Evolutionary conservation across 306 rosid species (phyloP).

Genomic region (Hippophae tibetana): DNA sequence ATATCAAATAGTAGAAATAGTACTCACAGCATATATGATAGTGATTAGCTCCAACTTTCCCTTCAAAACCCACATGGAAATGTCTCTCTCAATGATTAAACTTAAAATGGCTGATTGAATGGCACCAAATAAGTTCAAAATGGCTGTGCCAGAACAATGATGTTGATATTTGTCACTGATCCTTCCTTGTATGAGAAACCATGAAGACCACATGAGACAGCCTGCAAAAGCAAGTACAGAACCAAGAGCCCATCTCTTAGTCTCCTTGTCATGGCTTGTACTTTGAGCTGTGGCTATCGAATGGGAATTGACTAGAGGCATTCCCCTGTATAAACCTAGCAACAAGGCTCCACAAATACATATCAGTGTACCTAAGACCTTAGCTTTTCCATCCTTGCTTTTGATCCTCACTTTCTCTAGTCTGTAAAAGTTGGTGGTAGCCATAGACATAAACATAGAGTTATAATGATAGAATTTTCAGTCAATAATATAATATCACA

Average conservation of each 20-base stretch:
- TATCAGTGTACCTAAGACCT: slow-evolving; percentile 45
- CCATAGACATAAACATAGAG: background rate
- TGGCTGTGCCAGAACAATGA: slow-evolving; percentile 76
- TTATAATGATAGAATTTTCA: slow-evolving; percentile 4
- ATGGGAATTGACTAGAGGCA: slow-evolving; percentile 31
- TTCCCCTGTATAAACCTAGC: slow-evolving; percentile 62
- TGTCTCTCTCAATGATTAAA: slow-evolving; percentile 39
- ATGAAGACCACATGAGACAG: slow-evolving; percentile 71
- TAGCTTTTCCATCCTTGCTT: slow-evolving; percentile 57
- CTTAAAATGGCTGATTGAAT: slow-evolving; percentile 51
- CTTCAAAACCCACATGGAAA: slow-evolving; percentile 43
- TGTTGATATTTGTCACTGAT: slow-evolving; percentile 53
- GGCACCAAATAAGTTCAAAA: slow-evolving; percentile 58
- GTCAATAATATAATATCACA: slow-evolving; percentile 1
- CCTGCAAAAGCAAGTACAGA: slow-evolving; percentile 45
- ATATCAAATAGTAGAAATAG: background rate
- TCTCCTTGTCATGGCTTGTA: slow-evolving; percentile 11
- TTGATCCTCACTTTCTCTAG: slow-evolving; percentile 59
- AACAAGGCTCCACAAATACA: slow-evolving; percentile 58
- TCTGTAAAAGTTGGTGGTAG: slow-evolving; percentile 25
- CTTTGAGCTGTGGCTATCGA: slow-evolving; percentile 10
- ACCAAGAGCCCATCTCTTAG: slow-evolving; percentile 51
- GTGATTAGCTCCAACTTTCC: slow-evolving; percentile 51
- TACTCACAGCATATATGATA: slow-evolving; percentile 61
- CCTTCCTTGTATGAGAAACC: slow-evolving; percentile 80